These are phyloP conservation scores for Petunia hybrid DNA, from an alignment of 305 asterid species.

Conservation along the genomic window DNA sequence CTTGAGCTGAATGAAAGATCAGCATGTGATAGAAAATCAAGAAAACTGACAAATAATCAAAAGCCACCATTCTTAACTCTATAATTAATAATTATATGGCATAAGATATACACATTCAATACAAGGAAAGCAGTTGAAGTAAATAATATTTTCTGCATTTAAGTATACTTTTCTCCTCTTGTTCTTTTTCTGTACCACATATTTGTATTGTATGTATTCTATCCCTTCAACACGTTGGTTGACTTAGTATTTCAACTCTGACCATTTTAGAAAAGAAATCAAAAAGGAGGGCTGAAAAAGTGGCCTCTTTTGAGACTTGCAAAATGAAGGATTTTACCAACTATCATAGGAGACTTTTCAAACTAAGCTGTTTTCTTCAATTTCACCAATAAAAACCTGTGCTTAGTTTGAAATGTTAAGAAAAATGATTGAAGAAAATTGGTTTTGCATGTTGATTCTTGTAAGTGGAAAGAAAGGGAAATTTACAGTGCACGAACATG, in stretches of 20 bases:
- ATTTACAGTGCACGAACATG: too few species aligned
- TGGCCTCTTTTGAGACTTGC: background rate
- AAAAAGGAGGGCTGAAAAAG: background rate
- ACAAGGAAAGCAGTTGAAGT: background rate
- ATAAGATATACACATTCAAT: background rate
- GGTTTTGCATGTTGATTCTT: background rate
- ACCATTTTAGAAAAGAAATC: slow-evolving; percentile 34
- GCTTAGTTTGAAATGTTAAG: background rate
- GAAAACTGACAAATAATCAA: slow-evolving; percentile 16
- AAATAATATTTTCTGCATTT: background rate
- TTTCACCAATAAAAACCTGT: background rate
- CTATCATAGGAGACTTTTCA: slow-evolving; percentile 10
- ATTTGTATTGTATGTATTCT: background rate
- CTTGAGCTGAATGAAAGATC: slow-evolving; percentile 21
- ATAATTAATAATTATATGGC: background rate
- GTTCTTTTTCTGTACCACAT: background rate
- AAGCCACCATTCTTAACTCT: background rate
- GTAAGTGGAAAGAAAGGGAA: background rate
- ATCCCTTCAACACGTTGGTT: slow-evolving; percentile 40
- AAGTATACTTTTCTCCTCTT: background rate
- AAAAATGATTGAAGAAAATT: too few species aligned
- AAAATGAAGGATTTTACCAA: background rate
- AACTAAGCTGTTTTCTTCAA: background rate
- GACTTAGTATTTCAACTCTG: slow-evolving; percentile 38
- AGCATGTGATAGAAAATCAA: slow-evolving; percentile 36